Conservation (phyloP, 2,329 filamentous ascomycete genomes). For the Pseudogymnoascus sp. region DNA sequence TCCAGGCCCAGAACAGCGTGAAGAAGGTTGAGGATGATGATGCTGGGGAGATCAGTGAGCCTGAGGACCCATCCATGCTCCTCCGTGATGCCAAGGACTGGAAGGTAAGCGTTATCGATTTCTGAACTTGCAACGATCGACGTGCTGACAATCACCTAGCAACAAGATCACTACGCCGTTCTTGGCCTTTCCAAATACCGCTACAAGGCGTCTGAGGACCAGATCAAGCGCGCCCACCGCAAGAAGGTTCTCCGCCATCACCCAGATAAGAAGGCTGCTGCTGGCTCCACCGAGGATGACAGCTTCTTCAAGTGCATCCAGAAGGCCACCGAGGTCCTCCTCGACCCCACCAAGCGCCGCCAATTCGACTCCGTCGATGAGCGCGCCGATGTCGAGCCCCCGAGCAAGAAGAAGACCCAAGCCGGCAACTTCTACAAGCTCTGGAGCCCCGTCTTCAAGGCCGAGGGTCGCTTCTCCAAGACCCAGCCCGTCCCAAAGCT, state of each 20-base stretch:
- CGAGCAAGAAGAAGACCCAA: conserved; percentile 79
- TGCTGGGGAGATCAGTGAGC: conserved; percentile 82
- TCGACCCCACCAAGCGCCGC: conserved; percentile 83
- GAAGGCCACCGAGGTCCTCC: conserved; percentile 88
- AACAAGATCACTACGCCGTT: conserved; percentile 96
- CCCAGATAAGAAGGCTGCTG: conserved; percentile 95
- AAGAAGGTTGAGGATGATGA: conserved; percentile 94
- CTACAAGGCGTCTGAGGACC: conserved; percentile 86
- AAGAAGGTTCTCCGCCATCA: conserved; percentile 99
- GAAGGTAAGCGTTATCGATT: conserved; percentile 58
- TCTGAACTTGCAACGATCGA: background rate
- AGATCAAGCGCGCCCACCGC: conserved; percentile 98
- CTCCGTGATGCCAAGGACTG: conserved; percentile 95
- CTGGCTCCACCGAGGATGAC: conserved; percentile 81
- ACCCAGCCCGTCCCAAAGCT: conserved; percentile 79
- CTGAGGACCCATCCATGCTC: conserved; percentile 87
- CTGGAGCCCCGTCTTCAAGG: conserved; percentile 83
- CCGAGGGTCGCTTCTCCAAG: conserved; percentile 89
- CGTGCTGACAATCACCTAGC: conserved; percentile 38
- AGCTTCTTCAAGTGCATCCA: conserved; percentile 99
- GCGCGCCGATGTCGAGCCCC: conserved; percentile 83
- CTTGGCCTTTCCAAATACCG: conserved; percentile 89
- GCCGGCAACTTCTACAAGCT: conserved; percentile 93
- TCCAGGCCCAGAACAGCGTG: conserved; percentile 88
- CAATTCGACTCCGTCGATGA: conserved; percentile 98